Conservation (phyloP, 176 grass and related monocot genomes). For the Lolium perenne region DNA sequence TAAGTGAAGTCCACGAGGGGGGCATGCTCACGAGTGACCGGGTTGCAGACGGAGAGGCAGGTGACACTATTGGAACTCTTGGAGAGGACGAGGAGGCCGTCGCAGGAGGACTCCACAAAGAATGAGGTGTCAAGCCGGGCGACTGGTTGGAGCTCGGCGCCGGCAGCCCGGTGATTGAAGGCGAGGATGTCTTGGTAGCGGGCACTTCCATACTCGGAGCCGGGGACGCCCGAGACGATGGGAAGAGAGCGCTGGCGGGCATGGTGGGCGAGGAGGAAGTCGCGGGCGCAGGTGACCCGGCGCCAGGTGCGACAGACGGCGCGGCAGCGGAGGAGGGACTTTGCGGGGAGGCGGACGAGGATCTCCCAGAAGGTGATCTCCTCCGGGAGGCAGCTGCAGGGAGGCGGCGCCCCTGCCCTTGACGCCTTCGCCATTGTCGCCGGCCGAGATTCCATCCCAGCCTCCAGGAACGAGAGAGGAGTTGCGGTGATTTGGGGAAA, state of each 20-base stretch:
- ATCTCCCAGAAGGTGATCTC: neutral
- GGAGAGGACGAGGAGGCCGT: neutral
- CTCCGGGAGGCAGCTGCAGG: neutral
- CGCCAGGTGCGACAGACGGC: neutral
- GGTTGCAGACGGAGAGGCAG: neutral
- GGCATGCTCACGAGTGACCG: neutral
- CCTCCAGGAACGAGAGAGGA: neutral
- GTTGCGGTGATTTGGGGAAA: neutral
- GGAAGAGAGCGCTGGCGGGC: neutral
- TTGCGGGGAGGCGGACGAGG: neutral
- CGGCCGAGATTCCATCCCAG: neutral
- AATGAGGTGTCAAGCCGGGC: neutral
- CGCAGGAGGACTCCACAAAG: neutral
- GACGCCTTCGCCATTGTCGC: neutral
- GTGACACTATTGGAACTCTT: fast-evolving
- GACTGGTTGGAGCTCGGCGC: neutral
- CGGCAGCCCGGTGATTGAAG: neutral
- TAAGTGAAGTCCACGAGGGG: neutral
- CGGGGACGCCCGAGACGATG: neutral
- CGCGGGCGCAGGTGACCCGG: neutral
- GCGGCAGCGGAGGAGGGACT: neutral
- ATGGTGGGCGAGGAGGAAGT: neutral
- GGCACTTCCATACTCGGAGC: too few species aligned
- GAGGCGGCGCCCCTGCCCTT: neutral
- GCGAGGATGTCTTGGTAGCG: neutral